These are phyloP conservation scores for Termitomyces sp. DNA, from an alignment of 1,284 basidiomycete genomes.

Conservation along the genomic window DNA sequence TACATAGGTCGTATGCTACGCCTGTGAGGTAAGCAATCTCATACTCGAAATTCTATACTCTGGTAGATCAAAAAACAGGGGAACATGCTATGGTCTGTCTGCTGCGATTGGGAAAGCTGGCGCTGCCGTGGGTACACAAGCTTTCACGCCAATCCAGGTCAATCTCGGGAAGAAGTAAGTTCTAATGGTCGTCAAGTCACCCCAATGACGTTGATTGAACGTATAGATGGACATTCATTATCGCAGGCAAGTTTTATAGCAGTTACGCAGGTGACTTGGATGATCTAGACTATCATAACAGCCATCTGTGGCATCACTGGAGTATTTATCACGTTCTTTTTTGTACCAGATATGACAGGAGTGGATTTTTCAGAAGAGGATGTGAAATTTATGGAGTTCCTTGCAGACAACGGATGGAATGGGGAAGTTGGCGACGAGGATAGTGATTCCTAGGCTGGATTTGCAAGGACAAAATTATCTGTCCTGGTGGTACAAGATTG, in stretches of 20 bases:
- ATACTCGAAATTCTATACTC: background rate
- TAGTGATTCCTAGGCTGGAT: background rate
- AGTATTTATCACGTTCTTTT: conserved; percentile 46
- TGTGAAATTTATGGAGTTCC: conserved; percentile 48
- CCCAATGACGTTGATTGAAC: background rate
- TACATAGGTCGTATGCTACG: background rate
- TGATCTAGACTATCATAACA: background rate
- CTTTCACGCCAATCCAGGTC: background rate
- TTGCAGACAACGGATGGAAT: conserved; percentile 61
- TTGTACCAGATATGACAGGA: conserved; percentile 47
- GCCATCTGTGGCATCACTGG: background rate
- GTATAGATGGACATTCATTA: background rate
- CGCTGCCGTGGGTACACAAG: background rate
- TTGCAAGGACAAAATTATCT: background rate
- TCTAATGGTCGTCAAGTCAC: background rate
- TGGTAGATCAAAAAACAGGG: background rate
- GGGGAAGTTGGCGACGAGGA: conserved; percentile 36
- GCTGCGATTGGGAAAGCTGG: background rate
- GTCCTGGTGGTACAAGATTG: too few species aligned
- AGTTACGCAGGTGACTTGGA: too few species aligned
- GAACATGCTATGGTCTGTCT: background rate
- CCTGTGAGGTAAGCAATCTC: background rate
- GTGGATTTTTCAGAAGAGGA: conserved; percentile 69
- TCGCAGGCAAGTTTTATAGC: background rate
- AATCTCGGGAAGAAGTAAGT: background rate